These are phyloP conservation scores for Recurvomyces mirabilis DNA, from an alignment of 495 filamentous ascomycete species.

Conservation along the genomic window DNA sequence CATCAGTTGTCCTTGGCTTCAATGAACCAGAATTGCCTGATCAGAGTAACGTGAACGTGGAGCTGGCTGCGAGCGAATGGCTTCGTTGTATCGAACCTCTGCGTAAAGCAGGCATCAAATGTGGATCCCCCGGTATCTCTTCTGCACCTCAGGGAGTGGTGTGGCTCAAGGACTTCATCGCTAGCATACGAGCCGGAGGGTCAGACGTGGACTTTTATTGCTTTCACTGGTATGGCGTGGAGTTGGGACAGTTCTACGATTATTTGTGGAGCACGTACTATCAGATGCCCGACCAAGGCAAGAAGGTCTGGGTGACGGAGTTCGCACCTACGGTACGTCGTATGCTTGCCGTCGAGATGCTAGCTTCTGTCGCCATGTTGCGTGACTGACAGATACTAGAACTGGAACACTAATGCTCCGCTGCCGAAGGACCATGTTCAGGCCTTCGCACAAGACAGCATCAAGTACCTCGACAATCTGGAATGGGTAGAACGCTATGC, in stretches of 20 bases:
- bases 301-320: constrained; percentile 18
- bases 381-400: no score
- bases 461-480: constrained; percentile 15
- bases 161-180: constrained; percentile 17
- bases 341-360: not conserved
- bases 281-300: constrained; percentile 17
- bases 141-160: constrained; percentile 16
- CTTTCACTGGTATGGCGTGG: constrained; percentile 21
- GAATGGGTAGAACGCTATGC: constrained; percentile 22
- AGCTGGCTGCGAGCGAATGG: constrained; percentile 16
- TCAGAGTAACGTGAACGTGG: constrained; percentile 13
- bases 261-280: constrained; percentile 18
- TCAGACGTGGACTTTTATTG: constrained; percentile 18
- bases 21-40: constrained; percentile 21
- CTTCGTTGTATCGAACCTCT: constrained; percentile 16
- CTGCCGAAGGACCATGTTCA: constrained; percentile 14
- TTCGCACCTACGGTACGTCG: not conserved
- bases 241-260: constrained; percentile 20
- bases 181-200: constrained; percentile 4
- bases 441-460: constrained; percentile 7
- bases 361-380: not conserved
- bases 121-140: constrained; percentile 18
- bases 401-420: constrained; percentile 14
- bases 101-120: constrained; percentile 13
- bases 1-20: constrained; percentile 11